Evolutionary conservation across 169 alveolate species (phyloP), one percentile per base, ranked within the genome.

Genomic region (Amoebophrya sp.): DNA sequence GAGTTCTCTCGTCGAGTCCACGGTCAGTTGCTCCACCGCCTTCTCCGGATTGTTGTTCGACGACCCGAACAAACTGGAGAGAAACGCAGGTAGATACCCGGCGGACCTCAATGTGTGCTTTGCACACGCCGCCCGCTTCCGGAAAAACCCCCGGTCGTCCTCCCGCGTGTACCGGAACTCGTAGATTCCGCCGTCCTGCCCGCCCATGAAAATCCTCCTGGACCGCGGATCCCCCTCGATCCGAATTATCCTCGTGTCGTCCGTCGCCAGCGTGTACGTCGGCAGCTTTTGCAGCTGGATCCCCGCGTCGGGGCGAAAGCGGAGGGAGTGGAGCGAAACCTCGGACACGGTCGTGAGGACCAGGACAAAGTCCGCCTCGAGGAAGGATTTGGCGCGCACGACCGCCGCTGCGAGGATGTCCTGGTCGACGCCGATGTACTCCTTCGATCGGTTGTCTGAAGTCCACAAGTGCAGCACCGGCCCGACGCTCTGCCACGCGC

Each of bases 161-260:
- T 66, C 83, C 35, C 83, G 83, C 29, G 83, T 25, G 35, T 66
- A 66, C 32, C 83, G 83, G 18, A 66, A 66, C 83, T 66, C 83
- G 35, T 66, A 66, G 18, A 66, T 66, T n/a, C 83, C 83, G 83
- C 83, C 83, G 35, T 66, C 83, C 83, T 66, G 32, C 29, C 83
- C 83, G 35, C 83, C 83, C 35, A 66, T 25, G 83, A 66, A 66
- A 66, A 66, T 66, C 10, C 83, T 7, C 32, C 35, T 7, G 39
- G 83, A 25, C 32, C 83, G 29, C 10, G 83, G 83, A 25, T 66
- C 83, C 35, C 83, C 83, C 10, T 2, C 83, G 1, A 66, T 2
- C 83, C 83, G 83, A 66, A 66, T 18, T 25, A 66, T 66, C 83
- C 32, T 66, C 29, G 18, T 25, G 12, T n/a, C 83, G 83, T 66